Base-by-base conservation (phyloP, 2,329 filamentous ascomycete genomes). In the Leptographium wingfieldii region DNA sequence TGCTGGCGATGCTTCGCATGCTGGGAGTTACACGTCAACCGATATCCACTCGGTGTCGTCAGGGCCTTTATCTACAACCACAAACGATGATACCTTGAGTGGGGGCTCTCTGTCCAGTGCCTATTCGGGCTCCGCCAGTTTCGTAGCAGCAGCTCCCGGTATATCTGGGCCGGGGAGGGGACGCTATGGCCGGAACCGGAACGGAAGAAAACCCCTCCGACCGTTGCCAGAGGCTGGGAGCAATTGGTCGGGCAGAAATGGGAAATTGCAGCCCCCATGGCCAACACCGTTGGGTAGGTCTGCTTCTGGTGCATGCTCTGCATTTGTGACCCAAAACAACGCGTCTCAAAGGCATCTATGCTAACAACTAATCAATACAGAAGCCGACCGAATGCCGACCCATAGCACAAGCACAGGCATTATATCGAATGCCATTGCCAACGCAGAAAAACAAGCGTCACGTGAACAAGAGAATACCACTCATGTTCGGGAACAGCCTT, bases 341-440 rank as follows among this genome's bases (percentile, higher is more conserved):
- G 5, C 3, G 22, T 6, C 40, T 43, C 16, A 16, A 40, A 3
- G n/a, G 25, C 38, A 11, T 25, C 3, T 3, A 14, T 49, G 33
- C 48, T 33, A 43, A 35, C 25, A 6, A 29, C 35, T 19, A 12
- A 19, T 49, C 9, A n/a, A n/a, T 35, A 52, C 40, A 62, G 40
- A 56, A 9, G 2, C 54, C n/a, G 55, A 60, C 3, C 40, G 43
- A 7, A 27, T 27, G 1, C 14, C 25, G 14, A 19, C 56, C 2
- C 19, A 11, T 2, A 33, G 31, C 19, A 71, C 65, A 73, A 74
- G 74, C 59, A 72, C 74, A 12, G 91, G 92, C 59, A 96, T 96
- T 69, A 96, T 96, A 64, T 95, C 91, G 31, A 87, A 83, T 66
- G 92, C 92, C 55, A 96, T 96, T 68, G 91, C 92, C 62, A 95